Base-by-base conservation (phyloP, 2,329 filamentous ascomycete genomes). In the Dactylellina sp. region DNA sequence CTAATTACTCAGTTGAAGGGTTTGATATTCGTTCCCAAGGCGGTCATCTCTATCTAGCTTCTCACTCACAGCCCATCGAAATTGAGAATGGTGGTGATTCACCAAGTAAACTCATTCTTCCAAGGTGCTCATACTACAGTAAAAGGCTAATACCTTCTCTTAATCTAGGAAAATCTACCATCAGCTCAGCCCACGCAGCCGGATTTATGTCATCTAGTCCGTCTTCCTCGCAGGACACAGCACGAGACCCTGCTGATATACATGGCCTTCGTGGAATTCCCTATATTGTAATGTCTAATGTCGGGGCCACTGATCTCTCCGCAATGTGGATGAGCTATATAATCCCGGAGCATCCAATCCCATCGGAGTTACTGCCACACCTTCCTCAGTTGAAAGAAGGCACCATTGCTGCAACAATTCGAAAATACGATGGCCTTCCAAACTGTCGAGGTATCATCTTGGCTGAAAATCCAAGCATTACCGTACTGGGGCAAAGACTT, bases 301-400 rank as follows among this genome's bases (percentile, higher is more conserved):
- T 70, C 16, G 52, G 52, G 14, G 63, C 59, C 24, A 64, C 63
- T 2, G 71, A 75, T 49, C 57, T 70, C 22, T 50, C 61, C 14
- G 71, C 71, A n/a, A 60, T 75, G 49, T 75, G 71, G 71, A 50
- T 75, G 50, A 68, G 63, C 37, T 70, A 70, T 53, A 37, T 75
- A 7, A 70, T 75, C 28, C 56, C 62, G 7, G 64, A 63, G n/a
- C 71, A 75, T 35, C 62, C 71, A 12, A 24, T 75, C 3, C 71
- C 71, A 24, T 61, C 63, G 2, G 71, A 75, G 14, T 14, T 75
- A 16, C 32, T 47, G 20, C 63, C 71, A 5, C 52, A 70, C 14
- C 61, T 75, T 5, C 71, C 71, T 42, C 46, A 62, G 16, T 28
- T 75, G 20, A 75, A 75, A 32, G 71, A 75, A 63, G 71, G 71